Conservation (phyloP, 2,329 filamentous ascomycete genomes). For the Neonectria magnoliae region DNA sequence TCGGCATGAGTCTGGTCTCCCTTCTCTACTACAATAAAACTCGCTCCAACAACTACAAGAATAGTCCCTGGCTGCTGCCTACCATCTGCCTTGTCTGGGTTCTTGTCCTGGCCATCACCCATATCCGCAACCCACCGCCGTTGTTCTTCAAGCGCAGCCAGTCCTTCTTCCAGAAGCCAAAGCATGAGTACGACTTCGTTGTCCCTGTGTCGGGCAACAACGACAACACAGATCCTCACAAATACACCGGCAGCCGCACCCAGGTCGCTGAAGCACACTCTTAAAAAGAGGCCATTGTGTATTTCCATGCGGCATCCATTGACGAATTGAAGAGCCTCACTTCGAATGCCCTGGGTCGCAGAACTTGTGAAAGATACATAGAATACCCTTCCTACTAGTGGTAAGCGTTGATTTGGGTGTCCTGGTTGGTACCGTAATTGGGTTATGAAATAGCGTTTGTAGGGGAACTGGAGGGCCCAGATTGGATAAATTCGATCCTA, state of each 20-base stretch:
- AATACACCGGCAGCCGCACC: neutral
- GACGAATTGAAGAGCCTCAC: neutral
- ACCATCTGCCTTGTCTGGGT: slow-evolving; percentile 49
- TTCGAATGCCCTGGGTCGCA: neutral
- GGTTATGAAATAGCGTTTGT: slow-evolving; percentile 2
- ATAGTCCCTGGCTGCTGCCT: slow-evolving; percentile 46
- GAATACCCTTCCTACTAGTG: slow-evolving; percentile 8
- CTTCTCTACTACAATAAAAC: slow-evolving; percentile 37
- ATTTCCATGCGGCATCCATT: neutral
- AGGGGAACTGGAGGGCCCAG: neutral
- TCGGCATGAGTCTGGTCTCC: slow-evolving; percentile 44
- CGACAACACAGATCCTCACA: slow-evolving; percentile 12
- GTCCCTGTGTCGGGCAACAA: slow-evolving; percentile 15
- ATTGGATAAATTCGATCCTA: neutral
- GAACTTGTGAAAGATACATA: neutral
- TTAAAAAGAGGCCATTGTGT: neutral
- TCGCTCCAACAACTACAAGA: slow-evolving; percentile 34
- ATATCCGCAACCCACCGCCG: slow-evolving; percentile 43
- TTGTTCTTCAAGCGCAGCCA: slow-evolving; percentile 33
- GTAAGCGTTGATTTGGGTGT: slow-evolving; percentile 3
- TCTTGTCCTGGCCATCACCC: slow-evolving; percentile 46
- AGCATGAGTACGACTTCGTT: slow-evolving; percentile 26
- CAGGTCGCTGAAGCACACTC: slow-evolving; percentile 8
- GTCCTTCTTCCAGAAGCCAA: slow-evolving; percentile 27
- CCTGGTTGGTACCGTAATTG: neutral